Base-by-base conservation (phyloP, 2,329 filamentous ascomycete species). In the Pyrenochaeta sp. region DNA sequence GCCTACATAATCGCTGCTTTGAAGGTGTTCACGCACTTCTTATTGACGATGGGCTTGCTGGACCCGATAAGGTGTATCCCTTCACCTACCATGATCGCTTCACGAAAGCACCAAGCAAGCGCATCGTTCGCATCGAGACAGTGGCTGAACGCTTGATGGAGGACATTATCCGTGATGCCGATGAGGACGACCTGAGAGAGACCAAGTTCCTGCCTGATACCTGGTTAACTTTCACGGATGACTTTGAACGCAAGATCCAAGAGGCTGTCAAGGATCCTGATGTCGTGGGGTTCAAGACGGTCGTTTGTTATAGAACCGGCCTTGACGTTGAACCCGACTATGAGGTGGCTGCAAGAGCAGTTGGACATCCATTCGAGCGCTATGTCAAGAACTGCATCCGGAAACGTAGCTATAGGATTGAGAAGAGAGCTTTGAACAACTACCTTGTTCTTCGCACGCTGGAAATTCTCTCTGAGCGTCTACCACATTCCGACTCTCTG, bases 281-380 rank as follows among this genome's bases (percentile, higher is more conserved):
- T 13, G 85, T 95, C 2, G 88, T 83, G 1, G 90, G 82, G 2
- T 95, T 95, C 79, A 94, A 95, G 69, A 89, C 85, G 1, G 84
- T 92, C 35, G 83, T 95, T 41, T 93, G 89, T 71, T 94, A 94
- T 66, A 81, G 89, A 10, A 89, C 85, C 0, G 90, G 90, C 0
- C 75, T 93, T 11, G 72, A 80, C n/a, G 63, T 77, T 6, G 72
- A 79, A 39, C 66, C 77, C 1, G 73, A 76, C 2, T 74, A 74
- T 8, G 63, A 72, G 17, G 72, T 71, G 2, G 63, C 63, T 31
- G 61, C 68, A 4, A 51, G 57, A 35, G 61, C 62, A 10, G 65
- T 72, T 2, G 67, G 62, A 3, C 51, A 63, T 28, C 63, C 67
- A 3, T 77, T 77, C 37, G 65, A 71, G 36, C 65, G 70, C 2